Evolutionary conservation across 306 rosid genomes (phyloP).

Genomic region (Lotus japonicus): DNA sequence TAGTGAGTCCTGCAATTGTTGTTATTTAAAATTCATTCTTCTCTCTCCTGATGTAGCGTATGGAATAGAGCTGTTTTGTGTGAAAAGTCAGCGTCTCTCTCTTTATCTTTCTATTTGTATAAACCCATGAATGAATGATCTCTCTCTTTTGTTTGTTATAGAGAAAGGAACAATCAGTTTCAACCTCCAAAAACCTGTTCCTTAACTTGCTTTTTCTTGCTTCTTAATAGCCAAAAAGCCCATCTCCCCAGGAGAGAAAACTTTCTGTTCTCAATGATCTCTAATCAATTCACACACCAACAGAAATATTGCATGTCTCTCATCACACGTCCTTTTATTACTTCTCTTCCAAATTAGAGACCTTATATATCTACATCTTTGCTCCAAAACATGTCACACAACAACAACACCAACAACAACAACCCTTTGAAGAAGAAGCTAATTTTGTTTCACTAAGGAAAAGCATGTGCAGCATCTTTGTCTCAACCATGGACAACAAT

Average conservation of each 20-base stretch:
- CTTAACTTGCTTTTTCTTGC: slow-evolving; percentile 29
- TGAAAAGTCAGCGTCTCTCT: slow-evolving; percentile 84
- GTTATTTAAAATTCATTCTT: slow-evolving; percentile 9
- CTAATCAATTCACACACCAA: no score
- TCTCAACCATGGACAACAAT: slow-evolving; percentile 59
- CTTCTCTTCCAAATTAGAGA: no score
- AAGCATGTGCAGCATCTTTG: slow-evolving; percentile 51
- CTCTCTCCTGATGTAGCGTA: slow-evolving; percentile 41
- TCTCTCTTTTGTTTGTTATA: slow-evolving; percentile 31
- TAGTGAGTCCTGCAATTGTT: not conserved
- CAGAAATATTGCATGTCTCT: slow-evolving; percentile 9
- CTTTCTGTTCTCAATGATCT: not conserved
- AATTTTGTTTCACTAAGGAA: not conserved
- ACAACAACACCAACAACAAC: not conserved
- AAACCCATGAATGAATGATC: slow-evolving; percentile 15
- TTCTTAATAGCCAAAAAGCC: slow-evolving; percentile 28
- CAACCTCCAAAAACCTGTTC: slow-evolving; percentile 34
- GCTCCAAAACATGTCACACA: slow-evolving; percentile 10
- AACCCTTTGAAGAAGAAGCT: no score
- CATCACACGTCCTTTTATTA: not conserved
- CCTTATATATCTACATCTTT: not conserved
- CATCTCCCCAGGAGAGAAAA: slow-evolving; percentile 13
- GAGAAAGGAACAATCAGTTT: slow-evolving; percentile 26
- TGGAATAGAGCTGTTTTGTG: slow-evolving; percentile 53
- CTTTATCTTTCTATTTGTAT: slow-evolving; percentile 28